These are phyloP conservation scores for Pseudogymnoascus sp. DNA, from an alignment of 2,329 filamentous ascomycete species.

Conservation along the genomic window DNA sequence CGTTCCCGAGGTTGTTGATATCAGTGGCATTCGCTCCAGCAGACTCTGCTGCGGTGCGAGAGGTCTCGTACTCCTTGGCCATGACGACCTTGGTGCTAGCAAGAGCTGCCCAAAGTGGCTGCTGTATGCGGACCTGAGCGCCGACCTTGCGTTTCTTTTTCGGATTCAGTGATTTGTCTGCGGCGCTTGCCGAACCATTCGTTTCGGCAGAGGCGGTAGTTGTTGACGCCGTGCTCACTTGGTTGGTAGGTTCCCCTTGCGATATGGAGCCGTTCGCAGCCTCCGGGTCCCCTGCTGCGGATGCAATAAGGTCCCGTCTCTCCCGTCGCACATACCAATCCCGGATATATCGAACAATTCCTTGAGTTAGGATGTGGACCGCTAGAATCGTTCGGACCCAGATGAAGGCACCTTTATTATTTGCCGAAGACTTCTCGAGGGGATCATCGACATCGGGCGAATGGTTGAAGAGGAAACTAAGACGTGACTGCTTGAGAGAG, in stretches of 20 bases:
- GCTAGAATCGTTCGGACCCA: slow-evolving; percentile 62
- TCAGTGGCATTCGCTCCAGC: slow-evolving; percentile 67
- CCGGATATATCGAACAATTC: slow-evolving; percentile 60
- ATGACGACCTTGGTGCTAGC: slow-evolving; percentile 96
- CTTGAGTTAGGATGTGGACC: slow-evolving; percentile 68
- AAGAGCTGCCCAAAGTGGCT: slow-evolving; percentile 88
- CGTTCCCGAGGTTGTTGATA: slow-evolving; percentile 67
- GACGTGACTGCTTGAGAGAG: slow-evolving; percentile 21
- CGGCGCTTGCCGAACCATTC: slow-evolving; percentile 30
- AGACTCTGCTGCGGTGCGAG: slow-evolving; percentile 64
- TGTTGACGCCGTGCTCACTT: slow-evolving; percentile 23
- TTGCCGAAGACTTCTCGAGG: slow-evolving; percentile 34
- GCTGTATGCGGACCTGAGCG: slow-evolving; percentile 79
- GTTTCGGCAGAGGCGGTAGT: slow-evolving; percentile 42
- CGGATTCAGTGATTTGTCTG: slow-evolving; percentile 42
- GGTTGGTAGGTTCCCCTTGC: not conserved
- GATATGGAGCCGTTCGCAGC: slow-evolving; percentile 38
- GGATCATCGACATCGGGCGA: slow-evolving; percentile 35
- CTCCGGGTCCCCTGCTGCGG: slow-evolving; percentile 51
- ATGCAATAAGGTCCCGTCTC: slow-evolving; percentile 41
- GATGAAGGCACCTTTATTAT: slow-evolving; percentile 47
- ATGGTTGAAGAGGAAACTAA: slow-evolving; percentile 22
- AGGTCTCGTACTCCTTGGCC: slow-evolving; percentile 82
- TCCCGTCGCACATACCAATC: slow-evolving; percentile 58
- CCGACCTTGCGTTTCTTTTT: slow-evolving; percentile 89